A percentile compares a stretch with the other conserved stretches of the same genome.
phyloP scores from a whole-genome alignment of 768 basidiomycete genomes.

The Hericium coralloides region DNA sequence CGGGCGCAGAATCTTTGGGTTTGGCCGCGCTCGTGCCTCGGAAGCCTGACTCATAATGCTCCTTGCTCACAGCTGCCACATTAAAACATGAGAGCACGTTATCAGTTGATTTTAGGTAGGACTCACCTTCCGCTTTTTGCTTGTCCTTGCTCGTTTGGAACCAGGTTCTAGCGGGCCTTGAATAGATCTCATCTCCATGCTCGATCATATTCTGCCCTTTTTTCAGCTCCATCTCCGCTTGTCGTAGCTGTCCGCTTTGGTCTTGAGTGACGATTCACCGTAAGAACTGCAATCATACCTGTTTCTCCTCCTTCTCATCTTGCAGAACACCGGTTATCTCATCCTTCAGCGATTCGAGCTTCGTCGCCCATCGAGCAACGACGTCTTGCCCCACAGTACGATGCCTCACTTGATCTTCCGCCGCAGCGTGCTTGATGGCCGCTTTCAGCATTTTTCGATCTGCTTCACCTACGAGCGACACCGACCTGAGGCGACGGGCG shows the following conservation, averaged over 20 bases:
- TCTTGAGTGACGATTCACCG: constrained; percentile 10
- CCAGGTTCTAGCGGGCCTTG: constrained; percentile 95
- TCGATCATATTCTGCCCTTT: constrained; percentile 96
- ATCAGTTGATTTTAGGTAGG: constrained; percentile 1
- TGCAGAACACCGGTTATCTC: constrained; percentile 74
- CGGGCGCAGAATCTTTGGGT: constrained; percentile 20
- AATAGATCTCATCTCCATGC: constrained; percentile 86
- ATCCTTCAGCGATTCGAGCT: constrained; percentile 58
- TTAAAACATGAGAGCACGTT: not conserved
- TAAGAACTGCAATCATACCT: constrained; percentile 34
- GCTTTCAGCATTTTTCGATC: constrained; percentile 96
- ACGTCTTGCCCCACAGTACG: constrained; percentile 76
- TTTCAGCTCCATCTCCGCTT: constrained; percentile 91
- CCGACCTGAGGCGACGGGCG: constrained; percentile 45
- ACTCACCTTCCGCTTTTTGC: constrained; percentile 62
- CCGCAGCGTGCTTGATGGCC: constrained; percentile 80
- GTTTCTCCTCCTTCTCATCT: constrained; percentile 95
- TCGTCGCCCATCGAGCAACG: constrained; percentile 59
- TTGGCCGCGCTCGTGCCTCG: constrained; percentile 25
- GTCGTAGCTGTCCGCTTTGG: constrained; percentile 47
- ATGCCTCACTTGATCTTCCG: constrained; percentile 78
- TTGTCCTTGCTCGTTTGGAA: constrained; percentile 90
- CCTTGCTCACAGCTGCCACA: constrained; percentile 61
- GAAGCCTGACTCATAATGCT: constrained; percentile 57
- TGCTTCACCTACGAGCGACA: constrained; percentile 91